Conservation (phyloP, 495 filamentous ascomycete species). For the Lophiotrema nucula region DNA sequence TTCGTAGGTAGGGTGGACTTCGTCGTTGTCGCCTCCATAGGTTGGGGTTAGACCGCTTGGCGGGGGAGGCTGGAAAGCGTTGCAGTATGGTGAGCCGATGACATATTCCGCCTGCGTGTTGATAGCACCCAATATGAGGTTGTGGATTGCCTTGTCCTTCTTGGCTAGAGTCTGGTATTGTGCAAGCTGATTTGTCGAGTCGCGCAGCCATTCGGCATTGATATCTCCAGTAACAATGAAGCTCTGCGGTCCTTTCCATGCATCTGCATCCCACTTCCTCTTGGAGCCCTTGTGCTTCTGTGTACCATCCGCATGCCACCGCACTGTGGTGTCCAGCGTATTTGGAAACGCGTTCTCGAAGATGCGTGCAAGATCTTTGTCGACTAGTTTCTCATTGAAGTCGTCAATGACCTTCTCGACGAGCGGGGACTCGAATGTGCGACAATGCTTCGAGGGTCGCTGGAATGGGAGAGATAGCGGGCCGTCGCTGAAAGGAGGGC, state of each 20-base stretch:
- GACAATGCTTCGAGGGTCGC: conserved; percentile 73
- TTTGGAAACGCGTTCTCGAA: conserved; percentile 99
- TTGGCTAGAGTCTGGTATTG: conserved; percentile 85
- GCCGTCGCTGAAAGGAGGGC: conserved; percentile 75
- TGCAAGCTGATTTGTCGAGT: conserved; percentile 91
- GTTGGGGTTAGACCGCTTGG: conserved; percentile 69
- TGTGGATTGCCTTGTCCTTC: conserved; percentile 70
- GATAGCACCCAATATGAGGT: conserved; percentile 88
- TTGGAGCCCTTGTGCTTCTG: conserved; percentile 39
- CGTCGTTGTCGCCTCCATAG: conserved; percentile 74
- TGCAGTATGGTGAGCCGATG: conserved; percentile 93
- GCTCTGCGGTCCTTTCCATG: conserved; percentile 81
- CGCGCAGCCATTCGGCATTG: conserved; percentile 94
- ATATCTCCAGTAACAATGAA: conserved; percentile 99
- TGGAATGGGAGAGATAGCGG: conserved; percentile 84
- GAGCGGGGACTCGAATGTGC: conserved; percentile 79
- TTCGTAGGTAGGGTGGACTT: conserved; percentile 83
- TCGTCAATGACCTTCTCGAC: conserved; percentile 88
- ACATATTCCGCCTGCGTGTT: conserved; percentile 95
- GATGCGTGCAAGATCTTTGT: conserved; percentile 85
- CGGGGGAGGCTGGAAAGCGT: conserved; percentile 93
- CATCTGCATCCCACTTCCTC: conserved; percentile 47
- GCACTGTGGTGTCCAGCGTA: conserved; percentile 88
- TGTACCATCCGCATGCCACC: conserved; percentile 64
- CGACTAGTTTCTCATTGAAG: conserved; percentile 72